Conservation (phyloP, 2,329 filamentous ascomycete genomes). For the Geosmithia flava region DNA sequence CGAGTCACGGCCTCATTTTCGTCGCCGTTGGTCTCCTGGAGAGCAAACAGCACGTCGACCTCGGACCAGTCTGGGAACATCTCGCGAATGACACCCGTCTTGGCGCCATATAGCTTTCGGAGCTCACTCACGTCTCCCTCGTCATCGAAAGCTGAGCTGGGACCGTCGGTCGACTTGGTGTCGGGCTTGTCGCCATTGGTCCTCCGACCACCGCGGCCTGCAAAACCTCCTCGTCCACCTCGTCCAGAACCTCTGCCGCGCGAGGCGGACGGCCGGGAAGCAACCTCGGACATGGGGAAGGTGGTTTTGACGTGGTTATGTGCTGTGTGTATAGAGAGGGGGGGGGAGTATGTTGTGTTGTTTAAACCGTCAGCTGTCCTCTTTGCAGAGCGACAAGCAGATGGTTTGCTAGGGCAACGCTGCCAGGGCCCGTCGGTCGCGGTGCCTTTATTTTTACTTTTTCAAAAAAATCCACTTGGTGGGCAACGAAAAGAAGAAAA, state of each 20-base stretch:
- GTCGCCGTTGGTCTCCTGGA: slow-evolving; percentile 79
- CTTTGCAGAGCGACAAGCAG: slow-evolving; percentile 3
- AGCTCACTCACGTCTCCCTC: slow-evolving; percentile 81
- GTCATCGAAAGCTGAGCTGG: slow-evolving; percentile 54
- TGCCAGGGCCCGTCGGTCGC: slow-evolving; percentile 3
- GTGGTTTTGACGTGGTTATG: slow-evolving; percentile 25
- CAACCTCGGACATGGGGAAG: slow-evolving; percentile 80
- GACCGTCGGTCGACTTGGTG: slow-evolving; percentile 43
- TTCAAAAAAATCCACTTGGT: not conserved
- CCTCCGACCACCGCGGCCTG: slow-evolving; percentile 59
- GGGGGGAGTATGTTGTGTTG: slow-evolving; percentile 5
- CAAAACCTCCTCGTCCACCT: slow-evolving; percentile 70
- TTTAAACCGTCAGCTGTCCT: slow-evolving; percentile 21
- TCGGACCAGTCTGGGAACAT: slow-evolving; percentile 95
- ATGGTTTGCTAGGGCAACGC: slow-evolving; percentile 3
- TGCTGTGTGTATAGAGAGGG: slow-evolving; percentile 11
- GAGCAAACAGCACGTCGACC: slow-evolving; percentile 82
- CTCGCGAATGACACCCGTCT: slow-evolving; percentile 75
- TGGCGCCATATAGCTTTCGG: slow-evolving; percentile 75
- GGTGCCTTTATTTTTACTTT: not conserved
- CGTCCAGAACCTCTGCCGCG: slow-evolving; percentile 86
- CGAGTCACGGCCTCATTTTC: slow-evolving; percentile 61
- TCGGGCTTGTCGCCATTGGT: slow-evolving; percentile 59
- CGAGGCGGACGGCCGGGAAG: slow-evolving; percentile 68
- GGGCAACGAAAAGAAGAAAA: not conserved